Evolutionary conservation across 1,139 yeast species (phyloP), one percentile per base, ranked within the genome.

Genomic region (Debaryomyces udenii): DNA sequence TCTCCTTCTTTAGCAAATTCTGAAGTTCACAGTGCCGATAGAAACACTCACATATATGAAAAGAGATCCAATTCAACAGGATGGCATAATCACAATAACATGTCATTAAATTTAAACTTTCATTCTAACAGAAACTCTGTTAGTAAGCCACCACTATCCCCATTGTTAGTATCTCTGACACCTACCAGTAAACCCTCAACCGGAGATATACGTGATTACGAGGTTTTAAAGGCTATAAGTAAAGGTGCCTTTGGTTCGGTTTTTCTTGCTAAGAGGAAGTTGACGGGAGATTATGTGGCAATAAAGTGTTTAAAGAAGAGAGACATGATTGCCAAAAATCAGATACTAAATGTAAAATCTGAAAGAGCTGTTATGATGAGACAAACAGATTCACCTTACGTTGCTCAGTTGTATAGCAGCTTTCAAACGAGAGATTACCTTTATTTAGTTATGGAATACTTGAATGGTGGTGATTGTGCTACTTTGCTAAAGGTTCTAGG

Each of bases 231-330:
- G 57, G 96, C 99, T 0, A 90, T 94, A 40, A 87, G 96, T 57
- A 88, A 89, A 57, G 99, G 99, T 24, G 99, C 99, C 0, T 94
- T 91, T 70, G 99, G 99, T 0, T 86, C 96, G 30, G 99, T 94
- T 1, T 93, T 83, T 58, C 69, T 94, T 13, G 93, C 96, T 0
- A 80, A 84, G 48, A 78, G 94, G 52, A 84, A 81, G 52, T 63
- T 86, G 10, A 93, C 98, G 0, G 97, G 98, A 2, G 99, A 94
- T 48, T 87, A 90, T 59, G 94, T 87, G 52, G 99, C 99, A 1
- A 90, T 94, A 46, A 94, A 94, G 60, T 94, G 91, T n/a, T 69
- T 94, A 48, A 87, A 85, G 52, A 94, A 94, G 61, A 79, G 95
- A 4, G 99, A 93, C 61, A 93, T 94, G 98, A 83, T 93, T 49